A percentile compares a stretch with the other conserved stretches of the same genome.
Evolutionary conservation across 306 rosid genomes (phyloP).

Genomic region (Castanopsis chinensis): DNA sequence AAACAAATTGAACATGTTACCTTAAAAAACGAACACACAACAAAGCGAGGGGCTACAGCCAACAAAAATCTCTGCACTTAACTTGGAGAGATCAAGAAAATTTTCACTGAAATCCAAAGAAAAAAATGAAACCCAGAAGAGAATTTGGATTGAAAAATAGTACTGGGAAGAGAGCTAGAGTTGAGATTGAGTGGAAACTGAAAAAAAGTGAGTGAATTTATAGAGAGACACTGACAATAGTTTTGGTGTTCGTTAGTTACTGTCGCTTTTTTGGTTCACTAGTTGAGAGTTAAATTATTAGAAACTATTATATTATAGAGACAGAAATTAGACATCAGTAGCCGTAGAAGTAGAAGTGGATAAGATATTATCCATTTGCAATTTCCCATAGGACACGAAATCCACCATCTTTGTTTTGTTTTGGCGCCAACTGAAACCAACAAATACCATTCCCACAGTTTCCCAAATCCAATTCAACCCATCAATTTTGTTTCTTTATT

Average conservation of each 20-base stretch:
- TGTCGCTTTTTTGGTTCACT: neutral
- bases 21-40: constrained; percentile 9
- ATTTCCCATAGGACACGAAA: neutral
- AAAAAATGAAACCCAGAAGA: constrained; percentile 1
- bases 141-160: neutral
- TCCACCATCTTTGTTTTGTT: neutral
- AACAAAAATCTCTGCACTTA: neutral
- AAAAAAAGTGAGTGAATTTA: neutral
- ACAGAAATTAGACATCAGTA: neutral
- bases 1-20: neutral
- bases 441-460: neutral
- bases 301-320: no score
- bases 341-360: constrained; percentile 16
- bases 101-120: neutral
- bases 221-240: neutral
- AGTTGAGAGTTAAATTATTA: neutral
- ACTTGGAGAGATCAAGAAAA: neutral
- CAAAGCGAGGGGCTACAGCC: neutral
- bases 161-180: neutral
- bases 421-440: constrained; percentile 35
- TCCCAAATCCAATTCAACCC: neutral
- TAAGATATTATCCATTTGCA: neutral
- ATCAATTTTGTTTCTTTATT: neutral
- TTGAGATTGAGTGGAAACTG: neutral
- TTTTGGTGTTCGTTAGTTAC: neutral